phyloP scores from a whole-genome alignment of 1,284 basidiomycete genomes.

The Irpex sp. region DNA sequence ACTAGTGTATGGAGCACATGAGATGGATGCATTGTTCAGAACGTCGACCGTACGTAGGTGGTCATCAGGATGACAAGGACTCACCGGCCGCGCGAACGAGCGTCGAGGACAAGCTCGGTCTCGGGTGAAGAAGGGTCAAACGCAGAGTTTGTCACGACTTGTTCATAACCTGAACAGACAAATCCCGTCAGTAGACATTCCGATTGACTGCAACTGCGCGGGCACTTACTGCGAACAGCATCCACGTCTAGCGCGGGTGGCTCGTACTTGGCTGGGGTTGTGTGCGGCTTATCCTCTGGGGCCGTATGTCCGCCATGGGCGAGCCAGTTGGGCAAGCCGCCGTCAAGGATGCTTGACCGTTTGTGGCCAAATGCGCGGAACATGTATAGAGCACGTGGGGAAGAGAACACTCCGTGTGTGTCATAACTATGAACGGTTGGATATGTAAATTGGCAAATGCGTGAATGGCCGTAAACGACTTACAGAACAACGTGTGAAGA shows the following conservation, averaged over 20 bases:
- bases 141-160: slow-evolving; percentile 74
- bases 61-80: slow-evolving; percentile 17
- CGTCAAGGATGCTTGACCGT: slow-evolving; percentile 84
- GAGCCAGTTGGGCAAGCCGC: slow-evolving; percentile 85
- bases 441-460: not conserved
- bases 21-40: not conserved
- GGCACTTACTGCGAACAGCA: slow-evolving; percentile 57
- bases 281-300: slow-evolving; percentile 31
- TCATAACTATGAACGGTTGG: slow-evolving; percentile 63
- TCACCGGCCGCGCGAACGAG: slow-evolving; percentile 75
- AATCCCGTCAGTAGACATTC: not conserved
- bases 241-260: slow-evolving; percentile 47
- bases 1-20: slow-evolving; percentile 33
- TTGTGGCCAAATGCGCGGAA: slow-evolving; percentile 87
- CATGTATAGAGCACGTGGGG: slow-evolving; percentile 89
- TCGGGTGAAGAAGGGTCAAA: slow-evolving; percentile 41
- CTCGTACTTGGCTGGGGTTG: slow-evolving; percentile 41
- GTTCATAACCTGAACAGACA: slow-evolving; percentile 63
- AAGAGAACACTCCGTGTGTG: slow-evolving; percentile 82
- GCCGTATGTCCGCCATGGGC: slow-evolving; percentile 66
- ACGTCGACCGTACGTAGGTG: too few species aligned
- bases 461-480: slow-evolving; percentile 18
- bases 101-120: slow-evolving; percentile 83
- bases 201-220: too few species aligned
- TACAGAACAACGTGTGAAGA: slow-evolving; percentile 82